Evolutionary conservation across 805 yeast genomes (phyloP), one percentile per base, ranked within the genome.

Genomic region (Metschnikowia lunata): DNA sequence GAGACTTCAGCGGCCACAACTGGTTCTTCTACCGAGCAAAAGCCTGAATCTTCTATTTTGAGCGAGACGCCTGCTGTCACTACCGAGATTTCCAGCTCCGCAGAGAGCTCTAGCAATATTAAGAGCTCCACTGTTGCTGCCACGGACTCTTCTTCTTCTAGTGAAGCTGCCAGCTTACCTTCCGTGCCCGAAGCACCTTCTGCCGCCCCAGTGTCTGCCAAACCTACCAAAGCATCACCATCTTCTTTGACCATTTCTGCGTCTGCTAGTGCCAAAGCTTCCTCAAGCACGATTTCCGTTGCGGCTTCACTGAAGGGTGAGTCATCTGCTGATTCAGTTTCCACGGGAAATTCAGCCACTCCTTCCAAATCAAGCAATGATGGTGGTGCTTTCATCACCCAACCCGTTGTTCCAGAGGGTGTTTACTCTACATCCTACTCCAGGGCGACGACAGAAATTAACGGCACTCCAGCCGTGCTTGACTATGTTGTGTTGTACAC

Each of bases 401-500:
- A 36, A 13, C 37, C 51, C 4, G 40, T 47, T 18, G 33, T 45
- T 13, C 46, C 59, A 31, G 23, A 47, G 14, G 42, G 52, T 3
- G 40, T 54, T 12, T 62, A 63, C 30, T 36, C 54, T 6, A 62
- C 63, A 27, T 47, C 49, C 28, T 60, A 60, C 44, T 48, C 56
- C 26, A 51, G 58, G 2, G 51, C 58, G 26, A 58, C 64, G 36
- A 52, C 50, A 7, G 43, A 51, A 7, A 42, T 51, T 10, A 46
- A 50, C 39, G 65, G 64, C 18, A 32, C 55, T 13, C 38, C 63
- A 9, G 57, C 55, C 9, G 61, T 60, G 7, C 34, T 61, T 5
- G 58, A 62, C 29, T 61, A 52, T 42, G 55, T 54, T 8, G 51
- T 60, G 2, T 52, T 60, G 46, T 51, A 45, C 47, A 60, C 64